A percentile compares a stretch with the other conserved stretches of the same genome.
Evolutionary conservation across 2,329 filamentous ascomycete species (phyloP).

Genomic region (Penicillium crustosum): DNA sequence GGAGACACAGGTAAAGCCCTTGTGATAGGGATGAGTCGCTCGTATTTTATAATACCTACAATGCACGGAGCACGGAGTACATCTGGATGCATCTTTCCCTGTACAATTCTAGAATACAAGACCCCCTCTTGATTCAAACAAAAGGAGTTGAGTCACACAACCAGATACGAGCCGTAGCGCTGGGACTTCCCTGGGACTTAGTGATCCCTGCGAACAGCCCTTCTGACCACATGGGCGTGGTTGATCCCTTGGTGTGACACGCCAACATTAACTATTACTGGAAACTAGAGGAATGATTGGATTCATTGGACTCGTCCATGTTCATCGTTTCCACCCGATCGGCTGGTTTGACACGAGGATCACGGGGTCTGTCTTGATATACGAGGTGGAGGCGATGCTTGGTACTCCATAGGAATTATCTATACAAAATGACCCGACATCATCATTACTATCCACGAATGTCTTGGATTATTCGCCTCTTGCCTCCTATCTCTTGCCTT

Average conservation of each 20-base stretch:
- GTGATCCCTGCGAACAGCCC: conserved; percentile 4
- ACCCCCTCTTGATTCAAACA: background rate
- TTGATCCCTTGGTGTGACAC: conserved; percentile 1
- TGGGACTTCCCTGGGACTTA: background rate
- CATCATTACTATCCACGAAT: background rate
- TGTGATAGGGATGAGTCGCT: background rate
- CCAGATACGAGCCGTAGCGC: conserved; percentile 4
- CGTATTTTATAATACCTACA: no score
- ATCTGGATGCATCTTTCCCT: background rate
- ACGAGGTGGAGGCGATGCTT: background rate
- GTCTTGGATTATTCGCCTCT: background rate
- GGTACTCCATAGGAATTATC: background rate
- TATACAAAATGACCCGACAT: background rate
- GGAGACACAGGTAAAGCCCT: background rate
- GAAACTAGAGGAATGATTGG: background rate
- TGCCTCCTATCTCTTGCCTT: background rate
- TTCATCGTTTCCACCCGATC: background rate
- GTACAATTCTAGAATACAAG: background rate
- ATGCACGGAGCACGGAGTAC: background rate
- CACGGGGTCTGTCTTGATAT: background rate
- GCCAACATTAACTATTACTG: conserved; percentile 1
- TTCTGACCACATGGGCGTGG: conserved; percentile 18
- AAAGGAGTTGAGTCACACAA: background rate
- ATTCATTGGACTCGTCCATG: background rate
- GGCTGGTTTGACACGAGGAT: conserved; percentile 8